phyloP scores from a whole-genome alignment of 2,329 filamentous ascomycete genomes.

The Trichoderma sp. region DNA sequence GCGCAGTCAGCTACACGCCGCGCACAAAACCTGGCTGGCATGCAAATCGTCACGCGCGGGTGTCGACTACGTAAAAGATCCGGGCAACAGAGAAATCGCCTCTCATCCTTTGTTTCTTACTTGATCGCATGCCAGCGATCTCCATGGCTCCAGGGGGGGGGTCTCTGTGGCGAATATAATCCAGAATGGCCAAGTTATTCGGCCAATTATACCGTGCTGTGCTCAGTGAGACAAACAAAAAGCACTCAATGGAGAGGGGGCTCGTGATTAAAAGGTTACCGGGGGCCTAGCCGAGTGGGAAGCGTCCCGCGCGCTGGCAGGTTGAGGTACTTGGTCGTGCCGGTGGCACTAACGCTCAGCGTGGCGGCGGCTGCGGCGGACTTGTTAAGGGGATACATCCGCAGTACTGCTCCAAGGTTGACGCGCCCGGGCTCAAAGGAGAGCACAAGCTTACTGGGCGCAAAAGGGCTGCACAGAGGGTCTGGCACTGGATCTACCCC shows the following conservation, averaged over 20 bases:
- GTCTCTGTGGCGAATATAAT: constrained; percentile 17
- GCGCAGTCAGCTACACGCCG: not conserved
- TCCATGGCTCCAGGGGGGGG: not conserved
- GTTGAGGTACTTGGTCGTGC: not conserved
- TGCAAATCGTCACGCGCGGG: not conserved
- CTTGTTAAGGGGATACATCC: not conserved
- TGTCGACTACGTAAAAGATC: not conserved
- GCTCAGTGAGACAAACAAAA: constrained; percentile 9
- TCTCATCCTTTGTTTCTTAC: not conserved
- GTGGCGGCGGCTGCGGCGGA: not conserved
- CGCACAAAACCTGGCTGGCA: not conserved
- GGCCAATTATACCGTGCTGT: constrained; percentile 7
- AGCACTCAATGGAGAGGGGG: not conserved
- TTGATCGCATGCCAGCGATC: constrained; percentile 1
- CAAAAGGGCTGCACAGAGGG: constrained; percentile 4
- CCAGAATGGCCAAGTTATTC: not conserved
- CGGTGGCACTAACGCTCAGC: not conserved
- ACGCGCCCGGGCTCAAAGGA: constrained; percentile 1
- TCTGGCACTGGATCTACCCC: constrained; percentile 15
- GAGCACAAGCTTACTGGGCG: constrained; percentile 1
- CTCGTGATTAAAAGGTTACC: constrained; percentile 16
- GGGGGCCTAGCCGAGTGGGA: not conserved
- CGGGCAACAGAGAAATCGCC: not conserved
- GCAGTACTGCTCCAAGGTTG: not conserved
- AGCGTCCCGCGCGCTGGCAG: not conserved